Base-by-base conservation (phyloP, 148 eudicot species). In the Suaeda aralocaspica region DNA sequence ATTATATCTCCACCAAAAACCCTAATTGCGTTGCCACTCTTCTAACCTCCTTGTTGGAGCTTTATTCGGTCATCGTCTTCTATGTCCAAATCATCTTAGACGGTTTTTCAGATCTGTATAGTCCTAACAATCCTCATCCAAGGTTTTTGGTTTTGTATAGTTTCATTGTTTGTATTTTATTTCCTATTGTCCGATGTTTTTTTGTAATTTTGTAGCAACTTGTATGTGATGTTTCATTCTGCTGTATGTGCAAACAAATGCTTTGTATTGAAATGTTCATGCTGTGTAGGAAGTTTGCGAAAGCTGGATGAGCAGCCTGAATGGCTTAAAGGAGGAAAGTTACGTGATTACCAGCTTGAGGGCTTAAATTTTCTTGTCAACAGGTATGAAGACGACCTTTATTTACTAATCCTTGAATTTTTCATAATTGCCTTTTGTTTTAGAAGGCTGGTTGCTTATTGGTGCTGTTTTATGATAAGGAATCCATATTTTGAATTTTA, bases 271-370 rank as follows among this genome's bases (percentile, higher is more conserved):
- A 72, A 46, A 70, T 55, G 44, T 69, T 76, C 33, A 21, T 67
- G 61, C 48, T 66, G 48, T 80, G 69, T 78, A 95, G 99, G 85
- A 78, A 95, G 97, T 76, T 78, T 95, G 75, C 83, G 99, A 83
- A 95, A 85, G 87, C 93, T 95, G 83, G 97, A 95, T 69, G 94
- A 86, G 73, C 99, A 91, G 77, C 99, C 99, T 74, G 96, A 91
- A 76, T 95, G 99, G 99, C 77, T 95, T 74, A 88, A 71, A 78
- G 99, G 97, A 24, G 99, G 99, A 28, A 95, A 87, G 65, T 90
- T 95, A 74, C 85, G 99, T 76, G 99, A 95, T 74, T 91, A 91
- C 84, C 99, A 95, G 86, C 99, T 95, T 51, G 99, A 92, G 82
- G 99, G 97, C 52, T 82, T 95, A 63, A 95, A 91, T 82, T 95